Evolutionary conservation across 305 asterid species (phyloP).

Genomic region (Plantago coronopus): DNA sequence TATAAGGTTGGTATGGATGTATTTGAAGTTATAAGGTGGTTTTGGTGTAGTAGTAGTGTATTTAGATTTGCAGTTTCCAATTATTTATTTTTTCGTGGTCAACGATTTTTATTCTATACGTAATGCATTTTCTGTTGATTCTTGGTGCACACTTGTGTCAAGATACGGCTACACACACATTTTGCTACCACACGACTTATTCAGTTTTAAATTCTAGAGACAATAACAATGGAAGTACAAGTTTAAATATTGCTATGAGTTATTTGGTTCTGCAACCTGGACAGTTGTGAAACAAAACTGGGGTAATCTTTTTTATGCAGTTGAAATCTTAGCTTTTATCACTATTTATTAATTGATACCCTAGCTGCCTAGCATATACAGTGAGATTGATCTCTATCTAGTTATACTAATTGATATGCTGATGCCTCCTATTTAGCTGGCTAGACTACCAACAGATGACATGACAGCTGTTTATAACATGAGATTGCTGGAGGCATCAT

Average conservation of each 20-base stretch:
- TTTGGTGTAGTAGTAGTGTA: too few species aligned
- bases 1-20: too few species aligned
- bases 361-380: conserved; percentile 11
- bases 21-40: too few species aligned
- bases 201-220: too few species aligned
- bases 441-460: conserved; percentile 79
- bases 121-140: not conserved
- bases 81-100: too few species aligned
- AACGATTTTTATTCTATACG: too few species aligned
- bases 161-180: not conserved
- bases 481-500: conserved; percentile 79
- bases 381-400: not conserved
- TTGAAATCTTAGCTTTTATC: too few species aligned
- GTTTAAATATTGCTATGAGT: not conserved
- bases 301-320: too few species aligned
- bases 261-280: conserved; percentile 3
- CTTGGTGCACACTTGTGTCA: not conserved
- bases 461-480: conserved; percentile 87
- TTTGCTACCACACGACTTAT: too few species aligned
- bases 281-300: not conserved
- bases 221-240: too few species aligned
- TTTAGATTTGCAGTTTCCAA: too few species aligned
- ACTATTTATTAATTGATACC: not conserved
- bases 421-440: conserved; percentile 54
- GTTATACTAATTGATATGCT: conserved; percentile 18